A percentile compares a stretch with the other conserved stretches of the same genome.
phyloP scores from a whole-genome alignment of 2,329 filamentous ascomycete genomes.

The Daldinia sp. region DNA sequence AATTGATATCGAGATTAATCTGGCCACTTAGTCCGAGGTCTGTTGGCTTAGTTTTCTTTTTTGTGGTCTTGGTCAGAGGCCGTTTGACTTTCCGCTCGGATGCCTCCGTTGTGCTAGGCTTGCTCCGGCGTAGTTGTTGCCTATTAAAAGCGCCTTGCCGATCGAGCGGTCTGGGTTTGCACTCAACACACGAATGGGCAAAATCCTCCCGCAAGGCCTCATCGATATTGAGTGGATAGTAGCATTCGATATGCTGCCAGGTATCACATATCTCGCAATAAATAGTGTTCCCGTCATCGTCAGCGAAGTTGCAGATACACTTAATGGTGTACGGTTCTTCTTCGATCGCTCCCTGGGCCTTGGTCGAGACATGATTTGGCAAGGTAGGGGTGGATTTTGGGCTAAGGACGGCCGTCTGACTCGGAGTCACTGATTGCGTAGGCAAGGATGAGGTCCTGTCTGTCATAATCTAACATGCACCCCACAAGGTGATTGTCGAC shows the following conservation, averaged over 20 bases:
- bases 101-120: constrained; percentile 52
- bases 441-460: constrained; percentile 63
- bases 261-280: constrained; percentile 95
- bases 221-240: constrained; percentile 79
- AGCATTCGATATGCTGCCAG: constrained; percentile 98
- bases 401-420: constrained; percentile 56
- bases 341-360: constrained; percentile 65
- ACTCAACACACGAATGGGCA: constrained; percentile 88
- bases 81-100: constrained; percentile 78
- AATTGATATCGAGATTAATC: constrained; percentile 63
- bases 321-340: constrained; percentile 95
- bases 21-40: constrained; percentile 74
- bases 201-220: constrained; percentile 75
- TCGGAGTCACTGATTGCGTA: constrained; percentile 64
- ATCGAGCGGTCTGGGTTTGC: constrained; percentile 80
- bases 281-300: constrained; percentile 98
- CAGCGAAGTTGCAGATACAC: constrained; percentile 92
- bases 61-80: constrained; percentile 80
- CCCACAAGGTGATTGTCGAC: constrained; percentile 51
- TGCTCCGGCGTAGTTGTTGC: constrained; percentile 66
- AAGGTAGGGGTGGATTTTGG: constrained; percentile 50
- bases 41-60: constrained; percentile 83
- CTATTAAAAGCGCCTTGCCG: constrained; percentile 77
- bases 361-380: constrained; percentile 54
- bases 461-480: constrained; percentile 67